phyloP scores from a whole-genome alignment of 2,329 filamentous ascomycete genomes.

The Botrytis byssoidea region DNA sequence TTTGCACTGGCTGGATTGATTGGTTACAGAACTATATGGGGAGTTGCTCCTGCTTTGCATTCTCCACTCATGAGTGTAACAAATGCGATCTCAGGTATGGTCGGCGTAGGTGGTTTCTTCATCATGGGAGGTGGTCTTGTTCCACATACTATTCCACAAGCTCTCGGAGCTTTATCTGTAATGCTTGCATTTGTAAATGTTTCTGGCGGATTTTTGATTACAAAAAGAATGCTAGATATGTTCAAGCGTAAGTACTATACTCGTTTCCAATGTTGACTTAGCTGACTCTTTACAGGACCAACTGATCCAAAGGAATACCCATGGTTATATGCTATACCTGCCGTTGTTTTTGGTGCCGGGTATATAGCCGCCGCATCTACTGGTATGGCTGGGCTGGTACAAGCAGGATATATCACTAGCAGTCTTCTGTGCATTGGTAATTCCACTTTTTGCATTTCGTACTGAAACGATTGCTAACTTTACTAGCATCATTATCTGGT shows the following conservation, averaged over 20 bases:
- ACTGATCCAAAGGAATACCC: conserved; percentile 87
- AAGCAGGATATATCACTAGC: conserved; percentile 83
- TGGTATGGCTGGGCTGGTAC: conserved; percentile 78
- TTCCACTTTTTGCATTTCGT: no score
- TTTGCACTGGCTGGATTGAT: conserved; percentile 82
- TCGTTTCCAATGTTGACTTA: background rate
- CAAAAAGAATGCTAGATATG: conserved; percentile 92
- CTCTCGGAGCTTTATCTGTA: conserved; percentile 75
- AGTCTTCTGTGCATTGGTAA: conserved; percentile 74
- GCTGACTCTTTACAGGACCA: conserved; percentile 49
- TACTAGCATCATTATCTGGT: conserved; percentile 66
- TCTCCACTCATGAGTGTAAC: conserved; percentile 91
- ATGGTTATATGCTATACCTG: conserved; percentile 81
- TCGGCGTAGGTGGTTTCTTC: conserved; percentile 84
- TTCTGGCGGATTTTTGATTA: conserved; percentile 85
- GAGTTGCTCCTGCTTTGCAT: conserved; percentile 77
- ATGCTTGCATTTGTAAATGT: conserved; percentile 86
- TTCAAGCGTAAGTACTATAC: conserved; percentile 60
- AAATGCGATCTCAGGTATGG: conserved; percentile 81
- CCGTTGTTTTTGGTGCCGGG: conserved; percentile 73
- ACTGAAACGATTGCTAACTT: background rate
- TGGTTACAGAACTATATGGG: conserved; percentile 87
- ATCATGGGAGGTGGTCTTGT: conserved; percentile 80
- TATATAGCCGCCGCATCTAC: conserved; percentile 78
- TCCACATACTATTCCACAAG: conserved; percentile 75